These are phyloP conservation scores for Polyporus arcularius DNA, from an alignment of 768 basidiomycete genomes.

Conservation along the genomic window DNA sequence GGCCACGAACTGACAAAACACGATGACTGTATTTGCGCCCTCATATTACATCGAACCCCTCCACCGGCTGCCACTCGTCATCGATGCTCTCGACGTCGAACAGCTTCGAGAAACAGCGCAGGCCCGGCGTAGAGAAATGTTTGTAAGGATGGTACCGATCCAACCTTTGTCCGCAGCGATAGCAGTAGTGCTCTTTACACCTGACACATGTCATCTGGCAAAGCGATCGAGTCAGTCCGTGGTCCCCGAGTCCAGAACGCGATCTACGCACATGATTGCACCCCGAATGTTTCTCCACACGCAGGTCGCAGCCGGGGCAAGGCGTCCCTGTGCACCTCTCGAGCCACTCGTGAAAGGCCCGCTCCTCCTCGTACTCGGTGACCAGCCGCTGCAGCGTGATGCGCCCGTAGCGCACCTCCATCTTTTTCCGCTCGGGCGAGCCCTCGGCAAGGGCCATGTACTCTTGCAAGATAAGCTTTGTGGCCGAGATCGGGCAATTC, in stretches of 20 bases:
- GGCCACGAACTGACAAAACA: not conserved
- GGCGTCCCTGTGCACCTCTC: slow-evolving; percentile 57
- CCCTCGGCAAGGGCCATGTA: slow-evolving; percentile 62
- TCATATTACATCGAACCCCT: slow-evolving; percentile 37
- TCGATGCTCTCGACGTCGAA: slow-evolving; percentile 55
- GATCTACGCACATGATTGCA: slow-evolving; percentile 76
- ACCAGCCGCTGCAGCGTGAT: slow-evolving; percentile 63
- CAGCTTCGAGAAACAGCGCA: slow-evolving; percentile 61
- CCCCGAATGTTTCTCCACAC: slow-evolving; percentile 75
- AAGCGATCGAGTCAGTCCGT: not conserved
- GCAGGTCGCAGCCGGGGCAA: slow-evolving; percentile 72
- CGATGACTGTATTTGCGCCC: slow-evolving; percentile 13
- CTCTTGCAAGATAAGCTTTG: slow-evolving; percentile 64
- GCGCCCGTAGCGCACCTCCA: slow-evolving; percentile 70
- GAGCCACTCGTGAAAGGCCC: slow-evolving; percentile 75
- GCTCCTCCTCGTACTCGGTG: slow-evolving; percentile 66
- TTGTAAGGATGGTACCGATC: slow-evolving; percentile 49
- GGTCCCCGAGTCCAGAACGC: not conserved
- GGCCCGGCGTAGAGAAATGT: slow-evolving; percentile 63
- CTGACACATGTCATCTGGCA: slow-evolving; percentile 76
- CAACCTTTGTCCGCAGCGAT: slow-evolving; percentile 67
- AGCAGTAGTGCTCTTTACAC: slow-evolving; percentile 81
- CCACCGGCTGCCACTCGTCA: slow-evolving; percentile 50
- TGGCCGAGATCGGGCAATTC: slow-evolving; percentile 65
- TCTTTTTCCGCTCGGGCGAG: slow-evolving; percentile 45